Evolutionary conservation across 805 yeast genomes (phyloP), one percentile per base, ranked within the genome.

Genomic region (Candida boidinii): DNA sequence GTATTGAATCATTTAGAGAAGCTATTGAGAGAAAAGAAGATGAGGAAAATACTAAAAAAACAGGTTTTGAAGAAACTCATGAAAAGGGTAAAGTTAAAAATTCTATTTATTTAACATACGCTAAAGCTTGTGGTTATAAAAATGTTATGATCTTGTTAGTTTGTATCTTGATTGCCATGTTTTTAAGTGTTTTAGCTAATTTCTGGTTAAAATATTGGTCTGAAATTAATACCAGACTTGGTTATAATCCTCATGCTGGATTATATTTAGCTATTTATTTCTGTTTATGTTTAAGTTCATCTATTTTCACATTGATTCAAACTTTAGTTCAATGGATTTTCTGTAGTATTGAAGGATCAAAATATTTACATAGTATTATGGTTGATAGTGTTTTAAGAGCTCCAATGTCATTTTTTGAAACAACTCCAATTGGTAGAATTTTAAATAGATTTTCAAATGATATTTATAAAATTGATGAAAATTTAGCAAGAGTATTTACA

Each of bases 201-300:
- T 73, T 90, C 34, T 92, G 99, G 99, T 72, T 92, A 48, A 92
- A 92, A 56, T 85, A 85, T 56, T 92, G 98, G 98, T 84, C 97
- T 10, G 99, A 92, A 53, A 73, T 81, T 16, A 92, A 90, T 51
- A 69, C 88, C 4, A 60, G 55, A 28, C 52, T 59, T 24, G 90
- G 87, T 17, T 60, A 59, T 36, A 90, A 90, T 53, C 94, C 95
- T 2, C 54, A 76, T 38, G 74, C 82, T n/a, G 62, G 62, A 34
- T 73, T 58, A 48, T 92, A 87, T 47, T 64, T 92, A 43, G 79
- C 81, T 14, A 65, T 84, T 34, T 92, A 90, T 53, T 72, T 82
- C 39, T 64, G 68, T 9, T 63, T 90, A 27, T 96, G 98, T 41
- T 51, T 86, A 30, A 63, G 70, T 12, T 70, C 81, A 19, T 74